Percentiles rank a stretch among this genome's conserved stretches.
phyloP scores from a whole-genome alignment of 176 grass and related monocot species.

The Canna indica region DNA sequence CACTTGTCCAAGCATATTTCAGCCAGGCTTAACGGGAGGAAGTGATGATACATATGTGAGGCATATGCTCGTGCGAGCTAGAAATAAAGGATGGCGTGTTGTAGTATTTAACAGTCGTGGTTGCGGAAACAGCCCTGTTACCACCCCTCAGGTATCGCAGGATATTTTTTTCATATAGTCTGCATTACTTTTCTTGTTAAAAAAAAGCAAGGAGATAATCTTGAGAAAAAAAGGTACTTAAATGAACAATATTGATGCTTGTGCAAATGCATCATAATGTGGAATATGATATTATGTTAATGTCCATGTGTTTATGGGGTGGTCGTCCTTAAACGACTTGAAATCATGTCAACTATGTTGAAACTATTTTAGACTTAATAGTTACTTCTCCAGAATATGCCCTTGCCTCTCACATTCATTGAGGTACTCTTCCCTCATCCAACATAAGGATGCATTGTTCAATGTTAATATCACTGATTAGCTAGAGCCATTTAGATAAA shows the following conservation, averaged over 20 bases:
- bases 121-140: conserved; percentile 79
- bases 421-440: not conserved
- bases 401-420: not conserved
- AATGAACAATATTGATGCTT: too few relatives aligned
- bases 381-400: not conserved
- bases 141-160: conserved; percentile 71
- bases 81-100: conserved; percentile 76
- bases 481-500: not conserved
- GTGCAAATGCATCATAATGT: not conserved
- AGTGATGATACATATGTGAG: conserved; percentile 95
- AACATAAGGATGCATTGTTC: not conserved
- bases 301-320: not conserved
- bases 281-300: too few relatives aligned
- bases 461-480: not conserved
- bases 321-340: not conserved
- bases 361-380: not conserved
- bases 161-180: not conserved
- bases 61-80: conserved; percentile 92
- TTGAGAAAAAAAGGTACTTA: not conserved
- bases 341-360: not conserved
- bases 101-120: conserved; percentile 92
- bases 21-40: conserved; percentile 90
- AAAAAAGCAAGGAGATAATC: not conserved
- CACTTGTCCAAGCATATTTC: conserved; percentile 20
- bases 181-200: not conserved